These are phyloP conservation scores for Calonectria pseudoturangicola DNA, from an alignment of 2,329 filamentous ascomycete species.

Conservation along the genomic window DNA sequence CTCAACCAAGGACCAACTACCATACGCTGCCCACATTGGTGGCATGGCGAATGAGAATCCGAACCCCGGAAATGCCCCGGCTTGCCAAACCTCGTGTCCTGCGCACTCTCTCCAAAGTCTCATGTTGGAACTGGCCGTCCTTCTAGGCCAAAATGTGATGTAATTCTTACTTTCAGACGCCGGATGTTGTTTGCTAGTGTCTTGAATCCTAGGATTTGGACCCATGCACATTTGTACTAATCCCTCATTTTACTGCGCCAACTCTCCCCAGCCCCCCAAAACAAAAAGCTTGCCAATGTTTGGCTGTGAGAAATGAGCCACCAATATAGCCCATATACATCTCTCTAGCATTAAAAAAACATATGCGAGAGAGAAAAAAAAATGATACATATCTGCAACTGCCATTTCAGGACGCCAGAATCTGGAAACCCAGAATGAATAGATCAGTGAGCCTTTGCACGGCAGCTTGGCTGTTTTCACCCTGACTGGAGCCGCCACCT, in stretches of 20 bases:
- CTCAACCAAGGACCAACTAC: neutral
- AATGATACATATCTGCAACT: too few relatives aligned
- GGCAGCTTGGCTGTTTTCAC: neutral
- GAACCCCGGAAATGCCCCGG: neutral
- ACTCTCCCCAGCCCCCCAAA: neutral
- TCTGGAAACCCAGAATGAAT: too few relatives aligned
- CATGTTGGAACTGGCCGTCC: neutral
- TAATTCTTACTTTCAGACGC: constrained; percentile 7
- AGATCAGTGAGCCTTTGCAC: neutral
- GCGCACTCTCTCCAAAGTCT: neutral
- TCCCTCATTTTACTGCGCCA: constrained; percentile 22
- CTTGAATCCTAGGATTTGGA: neutral
- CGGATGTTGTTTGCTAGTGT: neutral
- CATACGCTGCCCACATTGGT: neutral
- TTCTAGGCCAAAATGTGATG: neutral
- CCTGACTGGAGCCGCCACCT: constrained; percentile 12
- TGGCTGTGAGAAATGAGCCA: too few relatives aligned
- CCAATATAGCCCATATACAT: neutral
- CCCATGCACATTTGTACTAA: constrained; percentile 25
- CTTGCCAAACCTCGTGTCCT: neutral
- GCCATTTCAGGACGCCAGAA: neutral
- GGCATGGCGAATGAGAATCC: neutral
- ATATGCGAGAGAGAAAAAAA: too few relatives aligned
- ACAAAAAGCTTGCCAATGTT: neutral
- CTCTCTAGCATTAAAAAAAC: too few relatives aligned